Evolutionary conservation across 805 yeast genomes (phyloP).

Genomic region (Peterozyma toletana): DNA sequence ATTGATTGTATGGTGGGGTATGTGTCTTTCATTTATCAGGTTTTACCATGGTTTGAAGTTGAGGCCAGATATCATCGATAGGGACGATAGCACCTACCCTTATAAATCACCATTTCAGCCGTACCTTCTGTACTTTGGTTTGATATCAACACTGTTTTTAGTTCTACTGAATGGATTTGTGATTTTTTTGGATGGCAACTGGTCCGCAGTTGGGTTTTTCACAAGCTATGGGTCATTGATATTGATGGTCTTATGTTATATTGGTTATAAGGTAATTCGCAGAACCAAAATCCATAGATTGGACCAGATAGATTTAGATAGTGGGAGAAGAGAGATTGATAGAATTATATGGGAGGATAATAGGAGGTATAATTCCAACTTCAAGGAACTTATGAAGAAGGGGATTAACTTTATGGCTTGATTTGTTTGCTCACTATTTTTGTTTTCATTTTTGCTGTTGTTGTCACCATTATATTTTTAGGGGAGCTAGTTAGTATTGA

Average conservation of each 20-base stretch:
- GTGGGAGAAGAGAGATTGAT: constrained; percentile 81
- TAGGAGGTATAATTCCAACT: constrained; percentile 22
- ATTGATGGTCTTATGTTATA: constrained; percentile 34
- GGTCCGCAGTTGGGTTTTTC: constrained; percentile 44
- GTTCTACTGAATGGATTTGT: constrained; percentile 44
- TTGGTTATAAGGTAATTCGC: constrained; percentile 45
- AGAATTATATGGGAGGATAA: constrained; percentile 51
- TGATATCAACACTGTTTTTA: constrained; percentile 31
- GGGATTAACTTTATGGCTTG: neutral
- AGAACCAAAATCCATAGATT: constrained; percentile 61
- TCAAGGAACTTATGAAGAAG: constrained; percentile 22
- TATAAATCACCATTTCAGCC: constrained; percentile 52
- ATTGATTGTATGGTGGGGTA: constrained; percentile 69
- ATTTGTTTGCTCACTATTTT: neutral
- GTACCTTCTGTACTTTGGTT: constrained; percentile 41
- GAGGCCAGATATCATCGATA: constrained; percentile 47
- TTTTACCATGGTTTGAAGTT: constrained; percentile 46
- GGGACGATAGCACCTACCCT: constrained; percentile 50
- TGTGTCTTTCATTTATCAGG: constrained; percentile 51
- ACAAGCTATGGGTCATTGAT: constrained; percentile 49
- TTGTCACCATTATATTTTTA: too few species aligned
- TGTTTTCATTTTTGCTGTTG: too few species aligned
- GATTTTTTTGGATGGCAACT: constrained; percentile 37
- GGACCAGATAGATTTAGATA: constrained; percentile 73
- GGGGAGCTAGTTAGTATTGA: too few species aligned